Base-by-base conservation (phyloP, 352 stramenopile species). In the Globisporangium apiculatum region DNA sequence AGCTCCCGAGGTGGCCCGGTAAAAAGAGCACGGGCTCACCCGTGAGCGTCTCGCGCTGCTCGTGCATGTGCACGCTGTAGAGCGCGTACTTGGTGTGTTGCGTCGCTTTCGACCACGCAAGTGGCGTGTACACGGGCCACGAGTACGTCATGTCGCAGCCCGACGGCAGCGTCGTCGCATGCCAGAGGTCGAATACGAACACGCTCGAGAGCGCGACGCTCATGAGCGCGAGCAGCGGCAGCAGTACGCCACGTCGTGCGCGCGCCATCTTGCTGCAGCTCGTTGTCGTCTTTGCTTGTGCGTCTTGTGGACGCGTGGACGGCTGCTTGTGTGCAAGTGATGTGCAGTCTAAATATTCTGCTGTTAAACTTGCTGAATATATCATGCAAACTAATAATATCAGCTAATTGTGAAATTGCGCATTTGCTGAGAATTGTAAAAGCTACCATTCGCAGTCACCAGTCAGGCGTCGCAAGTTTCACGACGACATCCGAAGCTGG, bases 111-210 rank as follows among this genome's bases (percentile, higher is more conserved):
- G 67, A 70, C 67, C 76, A 78, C 40, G 52, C 53, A 18, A 91
- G 67, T 35, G 57, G 68, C 60, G 81, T 75, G 67, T 94, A 96
- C 58, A 94, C 72, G 51, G 83, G 84, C 72, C 75, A 87, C 17
- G 83, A 94, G 68, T 87, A 93, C 48, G 86, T 94, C 84, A 96
- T 96, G 37, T 87, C 75, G 58, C 86, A 96, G 40, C 55, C 53
- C 14, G 79, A 89, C 35, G 64, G 58, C 1, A 58, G 51, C 18
- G 54, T 66, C 35, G 58, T 73, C 9, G 66, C 72, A 55, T 68
- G 48, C 53, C 64, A 42, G 0, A 87, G 47, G 53, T 91, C 79
- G 11, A 64, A 37, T 5, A 88, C 62, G 52, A 81, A 75, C 9
- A 80, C 63, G 15, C 50, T 57, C 43, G 65, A 55, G 31, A 71